Evolutionary conservation across 1,284 basidiomycete genomes (phyloP).

Genomic region (Trichosporon ovoides): DNA sequence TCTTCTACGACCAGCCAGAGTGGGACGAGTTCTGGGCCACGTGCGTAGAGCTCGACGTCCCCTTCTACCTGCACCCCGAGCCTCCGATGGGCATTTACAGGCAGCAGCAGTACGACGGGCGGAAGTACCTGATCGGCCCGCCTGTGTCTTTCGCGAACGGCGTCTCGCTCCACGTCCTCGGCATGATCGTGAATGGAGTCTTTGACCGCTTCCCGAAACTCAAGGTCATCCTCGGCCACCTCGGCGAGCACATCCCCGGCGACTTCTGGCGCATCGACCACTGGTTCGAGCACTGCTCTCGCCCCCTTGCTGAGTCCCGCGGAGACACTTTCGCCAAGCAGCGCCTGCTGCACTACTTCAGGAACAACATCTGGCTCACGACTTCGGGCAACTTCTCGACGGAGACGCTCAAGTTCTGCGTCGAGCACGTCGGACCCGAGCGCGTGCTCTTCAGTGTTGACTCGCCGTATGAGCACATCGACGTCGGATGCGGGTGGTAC

Average conservation of each 20-base stretch:
- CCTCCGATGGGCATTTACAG: constrained; percentile 39
- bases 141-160: constrained; percentile 42
- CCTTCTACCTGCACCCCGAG: constrained; percentile 45
- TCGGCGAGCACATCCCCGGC: constrained; percentile 43
- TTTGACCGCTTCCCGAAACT: constrained; percentile 46
- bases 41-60: constrained; percentile 40
- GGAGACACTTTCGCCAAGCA: constrained; percentile 33
- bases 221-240: constrained; percentile 45
- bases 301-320: constrained; percentile 16
- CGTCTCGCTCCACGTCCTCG: constrained; percentile 40
- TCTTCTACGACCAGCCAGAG: constrained; percentile 33
- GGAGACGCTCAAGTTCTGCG: constrained; percentile 30
- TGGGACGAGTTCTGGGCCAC: constrained; percentile 39
- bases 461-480: constrained; percentile 44
- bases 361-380: constrained; percentile 24
- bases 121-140: constrained; percentile 41
- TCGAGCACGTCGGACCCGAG: constrained; percentile 34
- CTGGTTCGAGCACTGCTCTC: constrained; percentile 38
- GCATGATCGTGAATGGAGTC: constrained; percentile 44
- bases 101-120: constrained; percentile 36
- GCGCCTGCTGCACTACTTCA: constrained; percentile 21
- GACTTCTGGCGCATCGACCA: constrained; percentile 44
- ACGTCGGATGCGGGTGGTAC: constrained; percentile 41
- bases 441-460: constrained; percentile 44
- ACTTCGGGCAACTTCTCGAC: constrained; percentile 22